Base-by-base conservation (phyloP, 495 filamentous ascomycete species). In the Lasiosphaeria miniovina region DNA sequence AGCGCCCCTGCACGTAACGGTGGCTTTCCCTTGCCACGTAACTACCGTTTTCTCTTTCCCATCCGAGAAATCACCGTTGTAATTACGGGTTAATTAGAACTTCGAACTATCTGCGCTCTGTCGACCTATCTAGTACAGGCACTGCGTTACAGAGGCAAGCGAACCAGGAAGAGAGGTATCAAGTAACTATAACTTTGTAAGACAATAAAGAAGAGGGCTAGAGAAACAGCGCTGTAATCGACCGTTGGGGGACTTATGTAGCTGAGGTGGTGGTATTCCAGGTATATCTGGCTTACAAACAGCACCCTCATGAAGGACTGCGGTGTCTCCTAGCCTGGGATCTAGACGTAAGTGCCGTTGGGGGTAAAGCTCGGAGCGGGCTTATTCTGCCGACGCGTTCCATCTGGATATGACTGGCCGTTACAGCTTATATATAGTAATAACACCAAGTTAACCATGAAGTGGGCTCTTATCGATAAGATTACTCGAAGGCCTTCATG, bases 61-160 rank as follows among this genome's bases (percentile, higher is more conserved):
- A 7, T 31, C 48, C 48, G n/a, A 50, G n/a, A 50, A 50, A 50
- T 50, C n/a, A 50, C 48, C 48, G 48, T 50, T 24, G 31, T 17
- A 2, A 50, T 50, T n/a, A 50, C n/a, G 8, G 31, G 48, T 50
- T 50, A 50, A 50, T 24, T 50, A 50, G 48, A 50, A 50, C 48
- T 50, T 50, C n/a, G 31, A 50, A 50, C 48, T 15, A 31, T 15
- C 3, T 50, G n/a, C n/a, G 48, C 48, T 50, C 48, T 50, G 31
- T 50, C 48, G 14, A 50, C n/a, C 48, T 50, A 50, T 50, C 48
- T 50, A 50, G 48, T 50, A 50, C n/a, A 50, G 48, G 48, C n/a
- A 31, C 48, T 50, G n/a, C 48, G n/a, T 31, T 50, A 50, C 31
- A 50, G 31, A 8, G 48, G 1, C 1, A 24, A 50, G n/a, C 31